Conservation (phyloP, 2,329 filamentous ascomycete species). For the Madurella mycetomatis region DNA sequence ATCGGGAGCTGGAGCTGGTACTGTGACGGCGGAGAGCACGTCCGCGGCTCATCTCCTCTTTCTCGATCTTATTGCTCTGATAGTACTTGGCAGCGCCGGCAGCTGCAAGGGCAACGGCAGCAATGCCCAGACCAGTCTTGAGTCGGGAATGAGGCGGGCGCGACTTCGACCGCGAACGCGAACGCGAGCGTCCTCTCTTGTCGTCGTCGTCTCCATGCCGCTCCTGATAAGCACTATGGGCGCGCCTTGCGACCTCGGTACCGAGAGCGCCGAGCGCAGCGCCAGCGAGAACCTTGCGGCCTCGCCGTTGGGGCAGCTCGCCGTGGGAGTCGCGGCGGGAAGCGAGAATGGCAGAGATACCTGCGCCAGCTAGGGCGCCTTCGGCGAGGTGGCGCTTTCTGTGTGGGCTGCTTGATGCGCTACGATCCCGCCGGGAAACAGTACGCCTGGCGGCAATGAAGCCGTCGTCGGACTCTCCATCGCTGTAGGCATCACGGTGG, state of each 20-base stretch:
- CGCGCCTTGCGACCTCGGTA: conserved; percentile 56
- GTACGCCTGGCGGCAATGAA: conserved; percentile 40
- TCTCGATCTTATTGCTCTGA: conserved; percentile 55
- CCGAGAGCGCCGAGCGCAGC: conserved; percentile 60
- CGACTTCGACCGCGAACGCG: conserved; percentile 35
- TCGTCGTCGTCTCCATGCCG: conserved; percentile 39
- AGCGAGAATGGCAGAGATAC: conserved; percentile 54
- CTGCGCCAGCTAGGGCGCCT: conserved; percentile 61
- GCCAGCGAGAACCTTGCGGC: conserved; percentile 56
- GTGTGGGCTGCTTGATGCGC: conserved; percentile 41
- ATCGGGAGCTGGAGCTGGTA: conserved; percentile 40
- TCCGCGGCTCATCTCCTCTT: conserved; percentile 54
- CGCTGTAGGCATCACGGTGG: conserved; percentile 34
- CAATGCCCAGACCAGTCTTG: conserved; percentile 59
- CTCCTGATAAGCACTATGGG: conserved; percentile 58
- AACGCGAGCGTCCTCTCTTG: conserved; percentile 36
- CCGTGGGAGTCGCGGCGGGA: conserved; percentile 50
- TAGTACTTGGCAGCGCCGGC: conserved; percentile 63
- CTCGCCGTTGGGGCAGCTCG: conserved; percentile 47
- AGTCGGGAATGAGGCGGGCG: conserved; percentile 44
- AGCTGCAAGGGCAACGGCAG: conserved; percentile 59
- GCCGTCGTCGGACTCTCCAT: conserved; percentile 37
- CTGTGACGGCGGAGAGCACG: conserved; percentile 45
- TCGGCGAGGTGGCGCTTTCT: conserved; percentile 59
- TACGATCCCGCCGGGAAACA: conserved; percentile 48